These are phyloP conservation scores for Lachnellula occidentalis DNA, from an alignment of 2,329 filamentous ascomycete genomes.

Conservation along the genomic window DNA sequence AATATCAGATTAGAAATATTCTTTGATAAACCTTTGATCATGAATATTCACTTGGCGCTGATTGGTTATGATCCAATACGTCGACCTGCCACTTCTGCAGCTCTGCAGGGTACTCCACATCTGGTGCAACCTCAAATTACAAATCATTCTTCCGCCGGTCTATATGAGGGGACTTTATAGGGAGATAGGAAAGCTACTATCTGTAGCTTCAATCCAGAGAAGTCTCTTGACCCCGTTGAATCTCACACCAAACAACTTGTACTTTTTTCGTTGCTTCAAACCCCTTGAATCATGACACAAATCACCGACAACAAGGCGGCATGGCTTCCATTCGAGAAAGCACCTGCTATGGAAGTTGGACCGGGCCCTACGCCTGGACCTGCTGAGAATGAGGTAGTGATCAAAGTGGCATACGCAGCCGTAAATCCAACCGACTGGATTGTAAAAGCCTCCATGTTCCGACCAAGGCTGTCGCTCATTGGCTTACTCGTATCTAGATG, in stretches of 20 bases:
- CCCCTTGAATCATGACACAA: not conserved
- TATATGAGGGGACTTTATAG: too few relatives aligned
- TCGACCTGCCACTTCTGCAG: not conserved
- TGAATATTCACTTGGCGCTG: not conserved
- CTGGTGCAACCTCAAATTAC: not conserved
- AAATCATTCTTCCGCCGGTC: not conserved
- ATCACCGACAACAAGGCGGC: conserved; percentile 20
- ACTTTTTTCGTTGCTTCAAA: not conserved
- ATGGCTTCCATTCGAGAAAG: conserved; percentile 26
- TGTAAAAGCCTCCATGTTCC: conserved; percentile 22
- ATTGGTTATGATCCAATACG: not conserved
- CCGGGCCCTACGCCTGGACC: conserved; percentile 33
- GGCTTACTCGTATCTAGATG: conserved; percentile 12
- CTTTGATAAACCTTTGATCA: too few relatives aligned
- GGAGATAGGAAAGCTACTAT: not conserved
- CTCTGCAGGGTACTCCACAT: not conserved
- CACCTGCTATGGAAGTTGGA: conserved; percentile 31
- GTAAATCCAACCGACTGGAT: conserved; percentile 36
- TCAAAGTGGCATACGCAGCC: conserved; percentile 33
- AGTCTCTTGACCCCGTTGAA: not conserved
- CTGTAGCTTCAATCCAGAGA: not conserved
- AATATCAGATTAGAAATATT: too few relatives aligned
- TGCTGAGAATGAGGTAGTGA: conserved; percentile 30
- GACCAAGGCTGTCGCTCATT: not conserved
- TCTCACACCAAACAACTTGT: too few relatives aligned